Evolutionary conservation across 2,329 filamentous ascomycete genomes (phyloP).

Genomic region (Elsinoe ampelina): DNA sequence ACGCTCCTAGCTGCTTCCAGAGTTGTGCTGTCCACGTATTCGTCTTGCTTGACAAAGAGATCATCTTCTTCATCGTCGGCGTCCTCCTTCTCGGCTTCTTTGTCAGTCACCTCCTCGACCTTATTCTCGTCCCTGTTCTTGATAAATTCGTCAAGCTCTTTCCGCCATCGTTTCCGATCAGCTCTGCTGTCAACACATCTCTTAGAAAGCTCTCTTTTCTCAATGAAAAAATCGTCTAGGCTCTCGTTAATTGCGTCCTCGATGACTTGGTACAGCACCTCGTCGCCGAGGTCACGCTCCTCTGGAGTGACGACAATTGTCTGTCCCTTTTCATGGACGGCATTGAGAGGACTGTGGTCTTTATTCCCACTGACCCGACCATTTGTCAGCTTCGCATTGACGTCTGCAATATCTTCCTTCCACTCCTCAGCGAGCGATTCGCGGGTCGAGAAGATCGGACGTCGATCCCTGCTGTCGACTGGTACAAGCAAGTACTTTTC

Average conservation of each 20-base stretch:
- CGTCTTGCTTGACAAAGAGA: neutral
- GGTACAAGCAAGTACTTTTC: constrained; percentile 5
- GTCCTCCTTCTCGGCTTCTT: neutral
- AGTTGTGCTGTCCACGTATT: neutral
- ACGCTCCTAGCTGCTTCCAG: neutral
- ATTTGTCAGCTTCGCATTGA: neutral
- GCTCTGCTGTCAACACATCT: constrained; percentile 54
- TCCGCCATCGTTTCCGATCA: constrained; percentile 47
- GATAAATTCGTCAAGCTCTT: constrained; percentile 32
- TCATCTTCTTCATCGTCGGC: neutral
- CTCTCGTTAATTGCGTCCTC: constrained; percentile 92
- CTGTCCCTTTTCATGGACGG: neutral
- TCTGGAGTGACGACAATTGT: constrained; percentile 43
- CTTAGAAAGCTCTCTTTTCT: constrained; percentile 67
- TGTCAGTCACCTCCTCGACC: neutral
- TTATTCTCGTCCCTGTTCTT: constrained; percentile 16
- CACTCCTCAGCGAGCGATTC: neutral
- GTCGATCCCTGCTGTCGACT: constrained; percentile 1
- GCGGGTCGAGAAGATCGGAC: neutral
- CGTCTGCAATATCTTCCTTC: constrained; percentile 3
- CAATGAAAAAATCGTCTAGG: constrained; percentile 75
- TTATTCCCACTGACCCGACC: neutral
- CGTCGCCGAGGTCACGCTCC: constrained; percentile 73
- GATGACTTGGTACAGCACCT: constrained; percentile 83
- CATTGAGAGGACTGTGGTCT: neutral